Conservation (phyloP, 108 stramenopile genomes). For the Nitzschia sp. region DNA sequence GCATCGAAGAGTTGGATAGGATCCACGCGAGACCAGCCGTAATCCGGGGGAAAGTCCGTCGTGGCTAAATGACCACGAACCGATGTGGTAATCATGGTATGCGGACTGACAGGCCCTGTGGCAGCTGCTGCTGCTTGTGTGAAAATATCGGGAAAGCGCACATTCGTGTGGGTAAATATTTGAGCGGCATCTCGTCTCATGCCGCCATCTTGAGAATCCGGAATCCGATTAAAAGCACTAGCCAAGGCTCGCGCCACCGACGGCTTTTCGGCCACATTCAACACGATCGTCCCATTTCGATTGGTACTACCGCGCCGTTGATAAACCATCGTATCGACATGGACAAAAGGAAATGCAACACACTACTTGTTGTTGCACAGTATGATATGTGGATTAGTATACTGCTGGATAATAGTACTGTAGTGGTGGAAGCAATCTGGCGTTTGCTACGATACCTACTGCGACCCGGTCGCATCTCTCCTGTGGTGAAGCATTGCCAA, state of each 20-base stretch:
- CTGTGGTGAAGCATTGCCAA: no score
- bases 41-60: conserved; percentile 67
- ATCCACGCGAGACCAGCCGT: conserved; percentile 73
- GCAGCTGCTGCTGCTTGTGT: conserved; percentile 48
- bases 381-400: no score
- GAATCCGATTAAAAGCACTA: conserved; percentile 62
- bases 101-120: conserved; percentile 25
- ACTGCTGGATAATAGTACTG: no score
- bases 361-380: no score
- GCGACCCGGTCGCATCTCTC: no score
- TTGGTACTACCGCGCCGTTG: no score
- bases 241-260: conserved; percentile 93
- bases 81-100: conserved; percentile 88
- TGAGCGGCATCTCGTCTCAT: conserved; percentile 53
- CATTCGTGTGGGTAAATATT: conserved; percentile 77
- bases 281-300: conserved; percentile 36
- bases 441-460: no score
- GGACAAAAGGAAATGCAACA: no score
- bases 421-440: no score
- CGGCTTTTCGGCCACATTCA: conserved; percentile 99
- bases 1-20: conserved; percentile 79
- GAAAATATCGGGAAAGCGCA: conserved; percentile 69
- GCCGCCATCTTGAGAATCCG: conserved; percentile 47
- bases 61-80: conserved; percentile 84
- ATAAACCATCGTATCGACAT: no score